phyloP scores from a whole-genome alignment of 257 asterid species.

The Solanum appendiculatum region DNA sequence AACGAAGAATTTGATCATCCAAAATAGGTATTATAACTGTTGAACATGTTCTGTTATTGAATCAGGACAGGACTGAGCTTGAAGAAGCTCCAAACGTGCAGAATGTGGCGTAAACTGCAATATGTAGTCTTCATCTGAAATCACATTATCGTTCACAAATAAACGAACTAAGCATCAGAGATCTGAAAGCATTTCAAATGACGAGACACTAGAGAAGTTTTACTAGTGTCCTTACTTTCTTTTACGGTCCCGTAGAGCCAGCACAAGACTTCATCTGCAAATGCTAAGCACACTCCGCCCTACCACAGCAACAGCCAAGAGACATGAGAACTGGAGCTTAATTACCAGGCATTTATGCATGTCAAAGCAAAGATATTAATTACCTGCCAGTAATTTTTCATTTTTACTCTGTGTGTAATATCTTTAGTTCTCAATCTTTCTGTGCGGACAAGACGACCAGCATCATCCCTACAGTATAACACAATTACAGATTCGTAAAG shows the following conservation, averaged over 20 bases:
- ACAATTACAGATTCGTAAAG: background rate
- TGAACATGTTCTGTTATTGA: slow-evolving; percentile 52
- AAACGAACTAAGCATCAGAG: background rate
- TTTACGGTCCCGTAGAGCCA: slow-evolving; percentile 98
- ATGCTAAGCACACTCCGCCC: slow-evolving; percentile 99
- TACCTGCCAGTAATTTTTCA: slow-evolving; percentile 99
- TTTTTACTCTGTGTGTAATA: slow-evolving; percentile 68
- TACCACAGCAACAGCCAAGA: slow-evolving; percentile 23
- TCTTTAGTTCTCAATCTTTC: slow-evolving; percentile 86
- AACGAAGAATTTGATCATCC: background rate
- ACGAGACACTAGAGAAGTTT: background rate
- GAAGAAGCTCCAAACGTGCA: slow-evolving; percentile 75
- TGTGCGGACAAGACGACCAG: slow-evolving; percentile 87
- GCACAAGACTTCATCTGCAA: slow-evolving; percentile 95
- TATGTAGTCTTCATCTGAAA: slow-evolving; percentile 76
- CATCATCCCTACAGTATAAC: slow-evolving; percentile 57
- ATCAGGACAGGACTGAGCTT: slow-evolving; percentile 78
- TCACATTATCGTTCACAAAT: background rate
- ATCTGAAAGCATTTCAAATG: background rate
- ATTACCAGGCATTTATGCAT: background rate
- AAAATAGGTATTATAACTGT: too few species aligned
- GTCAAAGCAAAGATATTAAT: background rate
- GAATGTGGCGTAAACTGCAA: slow-evolving; percentile 58
- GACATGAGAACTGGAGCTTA: background rate
- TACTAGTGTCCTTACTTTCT: slow-evolving; percentile 59